Evolutionary conservation across 805 yeast genomes (phyloP), one percentile per base, ranked within the genome.

Genomic region (Peterozyma toletana): DNA sequence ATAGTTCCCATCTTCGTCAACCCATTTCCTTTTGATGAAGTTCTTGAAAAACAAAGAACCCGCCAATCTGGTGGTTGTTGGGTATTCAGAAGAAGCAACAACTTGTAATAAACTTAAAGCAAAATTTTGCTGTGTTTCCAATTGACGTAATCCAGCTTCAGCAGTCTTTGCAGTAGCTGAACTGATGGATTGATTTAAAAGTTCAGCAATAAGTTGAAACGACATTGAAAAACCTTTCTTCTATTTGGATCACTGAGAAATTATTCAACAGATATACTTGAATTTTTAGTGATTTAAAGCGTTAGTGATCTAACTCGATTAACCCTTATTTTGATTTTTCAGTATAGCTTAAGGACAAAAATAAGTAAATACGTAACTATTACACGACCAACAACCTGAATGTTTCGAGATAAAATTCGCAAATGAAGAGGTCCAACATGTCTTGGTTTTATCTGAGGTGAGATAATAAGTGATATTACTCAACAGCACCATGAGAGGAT

Each of bases 1-100:
- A 58, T 93, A 82, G 41, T 74, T 75, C 6, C 99, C 98, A 43
- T 86, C 84, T 51, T 87, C 96, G 61, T 89, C 89, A 41, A 85
- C 81, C 97, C 96, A 93, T 53, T 76, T 82, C 41, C 96, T 70
- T 54, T 77, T 83, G 50, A 93, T 73, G 48, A 88, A 74, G 60
- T 93, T 93, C 60, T 93, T 93, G 66, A 93, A 88, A 63, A 84
- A 89, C 42, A 95, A 67, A 1, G 96, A 88, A 15, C 86, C 96
- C 1, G 99, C 96, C 39, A 90, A 67, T 48, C 97, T 72, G 1
- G 84, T 76, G 2, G 85, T 67, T 5, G 61, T 58, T 3, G 75
- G 71, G 36, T 80, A 56, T 36, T 71, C 70, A 30, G 68, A 57
- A 13, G 84, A 72, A 4, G 95, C 88, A 31, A 89, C 86, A 14